Evolutionary conservation across 495 filamentous ascomycete species (phyloP), one percentile per base, ranked within the genome.

Genomic region (Penicillium nucicola): DNA sequence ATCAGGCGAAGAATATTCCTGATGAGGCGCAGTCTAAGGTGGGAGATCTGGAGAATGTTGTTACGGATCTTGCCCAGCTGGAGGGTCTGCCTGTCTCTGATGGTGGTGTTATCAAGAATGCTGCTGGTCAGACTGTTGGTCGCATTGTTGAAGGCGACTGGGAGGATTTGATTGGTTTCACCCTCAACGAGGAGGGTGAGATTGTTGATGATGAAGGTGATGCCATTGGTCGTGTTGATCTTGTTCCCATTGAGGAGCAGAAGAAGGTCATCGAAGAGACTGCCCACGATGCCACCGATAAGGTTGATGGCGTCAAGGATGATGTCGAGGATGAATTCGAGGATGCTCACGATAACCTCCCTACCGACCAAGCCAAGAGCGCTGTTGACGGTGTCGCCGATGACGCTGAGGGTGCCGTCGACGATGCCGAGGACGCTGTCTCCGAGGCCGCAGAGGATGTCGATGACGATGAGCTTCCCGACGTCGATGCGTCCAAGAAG

Each of bases 121-220:
- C 71, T 11, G 77, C 79, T 46, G 82, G 83, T 38, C 77, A 78
- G 32, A 53, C 77, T 8, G 56, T 85, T 18, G 84, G 83, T 36
- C 74, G 75, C 18, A 73, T 85, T 17, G 75, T 76, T 13, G 82
- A 86, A 52, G 83, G 82, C 13, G 74, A 84, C 25, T 77, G 82
- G 1, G 74, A 83, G 52, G 82, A 84, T 52, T 75, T 86, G 31
- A 76, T 75, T 13, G 84, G 82, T 8, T 77, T 79, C 56, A 71
- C 70, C 1, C 74, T 84, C 36, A 80, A 81, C 38, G 82, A 85
- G 11, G 75, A 81, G 5, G 82, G 82, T 14, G 81, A 84, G 56
- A 82, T 85, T 36, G 69, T 86, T 13, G 83, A 86, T 47, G 77
- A 84, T 28, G 81, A 84, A 30, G 84, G 84, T 12, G 80, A 86